Conservation (phyloP, 2,329 filamentous ascomycete species). For the Fusarium sp. region DNA sequence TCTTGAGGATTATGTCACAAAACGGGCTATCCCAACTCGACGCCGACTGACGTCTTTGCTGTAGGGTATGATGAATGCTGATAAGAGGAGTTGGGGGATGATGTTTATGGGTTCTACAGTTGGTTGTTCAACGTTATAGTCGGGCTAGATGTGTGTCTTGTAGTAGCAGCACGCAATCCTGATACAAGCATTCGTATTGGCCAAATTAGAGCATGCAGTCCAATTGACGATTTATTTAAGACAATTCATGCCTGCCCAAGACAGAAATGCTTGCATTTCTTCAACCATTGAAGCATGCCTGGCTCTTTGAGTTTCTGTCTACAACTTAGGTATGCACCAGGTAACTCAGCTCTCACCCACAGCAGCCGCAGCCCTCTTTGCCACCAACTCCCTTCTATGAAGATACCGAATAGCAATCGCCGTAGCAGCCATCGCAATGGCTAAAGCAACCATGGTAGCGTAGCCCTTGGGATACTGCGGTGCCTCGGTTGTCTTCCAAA, state of each 20-base stretch:
- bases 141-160: not conserved
- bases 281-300: not conserved
- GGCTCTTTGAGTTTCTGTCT: too few relatives aligned
- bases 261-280: too few relatives aligned
- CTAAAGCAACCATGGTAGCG: conserved; percentile 64
- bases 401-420: conserved; percentile 61
- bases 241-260: not conserved
- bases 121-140: not conserved
- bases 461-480: conserved; percentile 72
- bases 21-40: conserved; percentile 8
- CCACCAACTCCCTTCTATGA: conserved; percentile 55
- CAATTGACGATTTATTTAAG: not conserved
- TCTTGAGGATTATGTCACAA: conserved; percentile 37
- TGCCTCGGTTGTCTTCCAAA: conserved; percentile 74
- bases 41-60: conserved; percentile 23
- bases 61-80: conserved; percentile 11
- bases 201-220: too few relatives aligned
- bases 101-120: not conserved
- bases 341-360: conserved; percentile 12
- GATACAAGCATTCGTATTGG: too few relatives aligned
- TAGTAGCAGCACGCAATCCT: not conserved
- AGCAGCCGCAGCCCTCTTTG: conserved; percentile 8
- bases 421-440: conserved; percentile 60
- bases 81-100: not conserved
- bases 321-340: not conserved